Evolutionary conservation across 2,329 filamentous ascomycete genomes (phyloP), one percentile per base, ranked within the genome.

Genomic region (Aspergillus neotritici): DNA sequence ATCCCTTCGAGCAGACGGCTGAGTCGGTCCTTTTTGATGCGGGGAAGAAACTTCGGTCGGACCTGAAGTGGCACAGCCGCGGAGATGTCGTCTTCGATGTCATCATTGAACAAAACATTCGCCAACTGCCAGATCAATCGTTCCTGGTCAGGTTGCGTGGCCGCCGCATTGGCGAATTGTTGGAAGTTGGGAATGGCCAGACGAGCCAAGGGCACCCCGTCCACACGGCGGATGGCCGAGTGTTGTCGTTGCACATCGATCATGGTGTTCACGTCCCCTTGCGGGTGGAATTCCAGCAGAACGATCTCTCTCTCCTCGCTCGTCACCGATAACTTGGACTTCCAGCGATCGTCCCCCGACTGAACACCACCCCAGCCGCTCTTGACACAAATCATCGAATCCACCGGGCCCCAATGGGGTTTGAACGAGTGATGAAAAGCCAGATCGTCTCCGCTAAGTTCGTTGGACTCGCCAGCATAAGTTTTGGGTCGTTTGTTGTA

Each of bases 61-160:
- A 72, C 52, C 33, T 66, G 56, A 13, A 57, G 51, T 14, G 67
- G 68, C 15, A 74, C 63, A 30, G 64, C 64, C 3, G 58, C 60
- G 9, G 67, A 71, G 29, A 71, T 69, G 41, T 72, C 67, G 39
- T 72, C 68, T 29, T 73, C 64, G 14, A 72, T 66, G 8, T 71
- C 64, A n/a, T 82, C 74, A 52, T 95, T 89, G 58, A 95, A 98
- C 3, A 98, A 76, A 31, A 96, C 83, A 44, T 86, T 86, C 1
- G 87, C 84, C 30, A 98, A 74, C 48, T 87, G 79, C 93, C 94
- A 98, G 1, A 93, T 81, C 16, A 67, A 51, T n/a, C 58, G 56
- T 50, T 72, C 68, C 21, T 60, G 50, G 46, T 67, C 61, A 17
- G 57, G 49, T 21, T 62, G 47, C 21, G 58, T 51, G 34, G 55